Conservation (phyloP, 2,329 filamentous ascomycete genomes). For the Talaromyces pinophilus region DNA sequence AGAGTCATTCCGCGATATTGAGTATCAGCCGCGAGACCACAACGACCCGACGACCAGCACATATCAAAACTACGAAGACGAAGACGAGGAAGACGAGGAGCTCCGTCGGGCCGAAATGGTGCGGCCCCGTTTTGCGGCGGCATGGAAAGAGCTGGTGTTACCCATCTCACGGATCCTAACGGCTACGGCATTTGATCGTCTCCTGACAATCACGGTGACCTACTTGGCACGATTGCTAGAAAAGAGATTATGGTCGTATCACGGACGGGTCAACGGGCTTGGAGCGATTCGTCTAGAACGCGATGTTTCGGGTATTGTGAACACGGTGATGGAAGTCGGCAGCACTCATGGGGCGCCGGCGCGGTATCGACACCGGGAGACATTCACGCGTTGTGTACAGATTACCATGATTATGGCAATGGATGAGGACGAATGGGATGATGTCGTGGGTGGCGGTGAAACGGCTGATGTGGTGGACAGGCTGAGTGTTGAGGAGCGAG, state of each 20-base stretch:
- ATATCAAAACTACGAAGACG: constrained; percentile 45
- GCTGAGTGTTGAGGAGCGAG: constrained; percentile 72
- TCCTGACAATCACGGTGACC: constrained; percentile 71
- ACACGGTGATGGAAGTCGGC: constrained; percentile 44
- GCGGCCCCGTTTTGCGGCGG: constrained; percentile 74
- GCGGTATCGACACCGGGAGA: constrained; percentile 75
- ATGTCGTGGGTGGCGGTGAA: constrained; percentile 58
- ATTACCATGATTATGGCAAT: constrained; percentile 86
- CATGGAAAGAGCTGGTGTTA: constrained; percentile 82
- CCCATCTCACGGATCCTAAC: constrained; percentile 86
- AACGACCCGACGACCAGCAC: constrained; percentile 36
- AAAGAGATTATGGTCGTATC: constrained; percentile 80
- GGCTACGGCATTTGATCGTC: constrained; percentile 69
- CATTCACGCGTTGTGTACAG: constrained; percentile 74
- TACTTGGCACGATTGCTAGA: constrained; percentile 79
- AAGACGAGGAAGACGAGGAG: constrained; percentile 36
- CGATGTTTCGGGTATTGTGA: constrained; percentile 75
- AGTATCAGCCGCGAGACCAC: constrained; percentile 72
- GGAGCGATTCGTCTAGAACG: constrained; percentile 82
- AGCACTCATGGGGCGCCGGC: constrained; percentile 35
- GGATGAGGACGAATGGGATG: constrained; percentile 95
- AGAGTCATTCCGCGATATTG: constrained; percentile 87
- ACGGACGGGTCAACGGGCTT: constrained; percentile 75
- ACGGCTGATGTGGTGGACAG: constrained; percentile 59
- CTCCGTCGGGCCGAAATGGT: constrained; percentile 64